Percentiles rank a stretch among this genome's conserved stretches.
Evolutionary conservation across 2,329 filamentous ascomycete species (phyloP).

Genomic region (Aspergillus neotritici): DNA sequence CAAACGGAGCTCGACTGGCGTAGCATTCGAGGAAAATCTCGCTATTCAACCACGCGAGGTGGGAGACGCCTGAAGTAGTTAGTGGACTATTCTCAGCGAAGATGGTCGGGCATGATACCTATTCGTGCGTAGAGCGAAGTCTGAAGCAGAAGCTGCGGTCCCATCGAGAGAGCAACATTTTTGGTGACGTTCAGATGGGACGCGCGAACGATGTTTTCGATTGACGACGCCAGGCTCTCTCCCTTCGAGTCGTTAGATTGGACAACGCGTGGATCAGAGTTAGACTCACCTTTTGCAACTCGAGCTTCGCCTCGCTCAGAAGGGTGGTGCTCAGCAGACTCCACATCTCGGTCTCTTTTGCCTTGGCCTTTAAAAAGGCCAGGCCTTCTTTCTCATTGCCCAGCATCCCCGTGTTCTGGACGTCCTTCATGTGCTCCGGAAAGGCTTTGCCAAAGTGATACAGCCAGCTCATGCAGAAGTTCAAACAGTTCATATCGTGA

Average conservation of each 20-base stretch:
- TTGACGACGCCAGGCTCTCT: slow-evolving; percentile 53
- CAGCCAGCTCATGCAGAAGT: slow-evolving; percentile 93
- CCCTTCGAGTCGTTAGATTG: slow-evolving; percentile 39
- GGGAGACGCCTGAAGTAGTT: slow-evolving; percentile 43
- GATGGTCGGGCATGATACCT: slow-evolving; percentile 45
- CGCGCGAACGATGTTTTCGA: slow-evolving; percentile 76
- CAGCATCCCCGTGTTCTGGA: slow-evolving; percentile 67
- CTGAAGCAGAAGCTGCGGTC: slow-evolving; percentile 65
- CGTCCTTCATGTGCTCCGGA: slow-evolving; percentile 64
- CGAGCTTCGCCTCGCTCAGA: slow-evolving; percentile 77
- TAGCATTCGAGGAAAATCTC: slow-evolving; percentile 75
- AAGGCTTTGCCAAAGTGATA: slow-evolving; percentile 90
- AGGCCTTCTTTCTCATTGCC: slow-evolving; percentile 76
- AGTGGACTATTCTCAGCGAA: not conserved
- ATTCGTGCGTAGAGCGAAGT: slow-evolving; percentile 71
- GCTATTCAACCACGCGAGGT: slow-evolving; percentile 53
- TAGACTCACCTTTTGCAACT: slow-evolving; percentile 62
- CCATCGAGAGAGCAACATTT: slow-evolving; percentile 66
- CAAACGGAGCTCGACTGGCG: slow-evolving; percentile 57
- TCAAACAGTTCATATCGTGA: slow-evolving; percentile 84
- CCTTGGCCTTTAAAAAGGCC: slow-evolving; percentile 75
- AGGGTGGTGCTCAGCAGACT: slow-evolving; percentile 75
- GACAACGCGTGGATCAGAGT: not conserved
- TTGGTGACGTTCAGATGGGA: slow-evolving; percentile 76
- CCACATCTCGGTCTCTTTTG: slow-evolving; percentile 82